Evolutionary conservation across 2,329 filamentous ascomycete genomes (phyloP).

Genomic region (Fusarium metavorans): DNA sequence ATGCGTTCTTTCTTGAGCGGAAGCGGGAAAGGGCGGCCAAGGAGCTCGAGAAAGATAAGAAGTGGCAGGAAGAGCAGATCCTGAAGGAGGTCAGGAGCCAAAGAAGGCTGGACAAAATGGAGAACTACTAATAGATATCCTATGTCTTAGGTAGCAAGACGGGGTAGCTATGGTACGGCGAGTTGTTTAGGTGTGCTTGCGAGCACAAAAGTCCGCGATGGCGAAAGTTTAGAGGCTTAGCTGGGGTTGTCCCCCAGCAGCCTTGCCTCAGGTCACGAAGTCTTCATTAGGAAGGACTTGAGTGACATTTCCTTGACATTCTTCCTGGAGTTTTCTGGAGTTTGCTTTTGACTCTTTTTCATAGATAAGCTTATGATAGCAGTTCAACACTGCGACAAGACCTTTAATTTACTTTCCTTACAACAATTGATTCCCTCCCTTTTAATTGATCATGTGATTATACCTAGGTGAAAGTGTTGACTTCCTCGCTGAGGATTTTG

Average conservation of each 20-base stretch:
- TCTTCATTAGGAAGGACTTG: background rate
- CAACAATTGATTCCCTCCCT: background rate
- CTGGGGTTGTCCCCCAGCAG: background rate
- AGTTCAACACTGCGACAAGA: background rate
- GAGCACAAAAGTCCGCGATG: background rate
- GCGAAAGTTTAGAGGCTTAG: background rate
- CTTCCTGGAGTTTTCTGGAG: background rate
- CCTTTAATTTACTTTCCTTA: background rate
- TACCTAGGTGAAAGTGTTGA: background rate
- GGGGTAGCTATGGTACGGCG: background rate
- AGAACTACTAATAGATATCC: background rate
- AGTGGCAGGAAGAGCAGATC: background rate
- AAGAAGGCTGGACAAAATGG: background rate
- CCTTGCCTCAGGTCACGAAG: background rate
- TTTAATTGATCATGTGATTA: background rate
- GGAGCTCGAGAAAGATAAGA: background rate
- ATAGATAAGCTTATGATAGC: background rate
- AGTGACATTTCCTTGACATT: background rate
- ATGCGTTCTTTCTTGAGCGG: too few species aligned
- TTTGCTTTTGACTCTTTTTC: background rate
- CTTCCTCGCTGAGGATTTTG: background rate
- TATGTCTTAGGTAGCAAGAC: background rate
- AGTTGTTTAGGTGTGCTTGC: background rate
- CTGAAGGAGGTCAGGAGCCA: background rate
- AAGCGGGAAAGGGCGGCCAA: background rate